Conservation (phyloP, 1,139 yeast genomes). For the Ogataea hybrid region DNA sequence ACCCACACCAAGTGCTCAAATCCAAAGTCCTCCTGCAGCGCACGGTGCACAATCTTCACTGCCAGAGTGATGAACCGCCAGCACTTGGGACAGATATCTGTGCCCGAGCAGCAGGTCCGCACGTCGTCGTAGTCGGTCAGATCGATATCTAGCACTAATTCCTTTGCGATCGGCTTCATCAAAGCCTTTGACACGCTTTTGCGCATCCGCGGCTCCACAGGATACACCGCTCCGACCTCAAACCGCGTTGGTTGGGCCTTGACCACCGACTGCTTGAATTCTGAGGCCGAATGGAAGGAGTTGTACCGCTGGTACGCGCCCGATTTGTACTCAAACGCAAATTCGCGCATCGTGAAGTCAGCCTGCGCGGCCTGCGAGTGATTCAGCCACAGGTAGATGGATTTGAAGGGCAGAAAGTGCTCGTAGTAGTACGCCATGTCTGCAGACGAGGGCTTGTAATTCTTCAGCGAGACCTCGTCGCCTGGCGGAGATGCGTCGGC, state of each 20-base stretch:
- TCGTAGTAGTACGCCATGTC: conserved; percentile 79
- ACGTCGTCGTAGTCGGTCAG: conserved; percentile 93
- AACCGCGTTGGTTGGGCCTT: conserved; percentile 83
- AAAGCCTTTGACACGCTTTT: conserved; percentile 77
- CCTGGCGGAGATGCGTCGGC: conserved; percentile 14
- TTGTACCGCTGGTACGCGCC: conserved; percentile 91
- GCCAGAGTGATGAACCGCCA: conserved; percentile 96
- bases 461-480: conserved; percentile 1
- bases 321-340: conserved; percentile 84
- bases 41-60: conserved; percentile 65
- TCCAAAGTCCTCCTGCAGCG: conserved; percentile 86
- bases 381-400: conserved; percentile 82
- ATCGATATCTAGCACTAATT: conserved; percentile 94
- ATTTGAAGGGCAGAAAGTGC: conserved; percentile 65
- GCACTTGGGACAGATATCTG: conserved; percentile 82
- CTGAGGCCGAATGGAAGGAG: conserved; percentile 65
- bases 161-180: conserved; percentile 80
- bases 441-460: conserved; percentile 50
- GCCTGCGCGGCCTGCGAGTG: conserved; percentile 65
- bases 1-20: conserved; percentile 89
- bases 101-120: conserved; percentile 90
- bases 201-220: conserved; percentile 81
- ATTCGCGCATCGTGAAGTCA: conserved; percentile 85
- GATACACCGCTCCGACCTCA: conserved; percentile 92
- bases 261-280: conserved; percentile 72